A percentile compares a stretch with the other conserved stretches of the same genome.
phyloP scores from a whole-genome alignment of 2,329 filamentous ascomycete genomes.

The Akanthomyces lecanii region DNA sequence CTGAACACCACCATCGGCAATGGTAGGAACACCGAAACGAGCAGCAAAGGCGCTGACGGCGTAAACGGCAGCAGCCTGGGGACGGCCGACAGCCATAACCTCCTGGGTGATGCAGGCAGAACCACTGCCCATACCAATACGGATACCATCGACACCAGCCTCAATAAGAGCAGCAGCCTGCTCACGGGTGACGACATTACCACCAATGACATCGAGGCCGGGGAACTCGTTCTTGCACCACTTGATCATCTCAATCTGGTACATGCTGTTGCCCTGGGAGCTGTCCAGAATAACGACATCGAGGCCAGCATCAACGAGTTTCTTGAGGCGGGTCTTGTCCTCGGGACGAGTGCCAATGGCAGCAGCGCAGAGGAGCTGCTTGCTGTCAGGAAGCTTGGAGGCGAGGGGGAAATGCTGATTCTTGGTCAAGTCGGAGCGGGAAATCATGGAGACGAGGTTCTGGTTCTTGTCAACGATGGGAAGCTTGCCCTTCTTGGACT shows the following conservation, averaged over 20 bases:
- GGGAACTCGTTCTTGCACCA: slow-evolving; percentile 88
- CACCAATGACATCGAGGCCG: slow-evolving; percentile 87
- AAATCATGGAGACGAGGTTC: slow-evolving; percentile 89
- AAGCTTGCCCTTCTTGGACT: slow-evolving; percentile 98
- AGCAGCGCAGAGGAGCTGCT: slow-evolving; percentile 93
- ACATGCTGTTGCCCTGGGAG: slow-evolving; percentile 97
- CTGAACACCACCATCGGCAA: slow-evolving; percentile 95
- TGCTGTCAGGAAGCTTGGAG: slow-evolving; percentile 93
- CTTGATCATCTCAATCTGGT: slow-evolving; percentile 97
- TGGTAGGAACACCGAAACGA: slow-evolving; percentile 93
- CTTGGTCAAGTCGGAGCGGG: slow-evolving; percentile 94
- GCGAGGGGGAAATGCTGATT: slow-evolving; percentile 96
- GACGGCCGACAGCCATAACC: slow-evolving; percentile 97
- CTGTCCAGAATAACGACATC: slow-evolving; percentile 95
- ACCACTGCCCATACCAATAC: slow-evolving; percentile 98
- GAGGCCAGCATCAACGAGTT: slow-evolving; percentile 88
- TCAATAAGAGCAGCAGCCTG: slow-evolving; percentile 90
- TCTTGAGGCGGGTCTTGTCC: slow-evolving; percentile 80
- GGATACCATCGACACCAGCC: slow-evolving; percentile 90
- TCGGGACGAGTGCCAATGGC: slow-evolving; percentile 93
- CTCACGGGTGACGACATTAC: slow-evolving; percentile 96
- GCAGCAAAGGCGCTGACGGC: slow-evolving; percentile 85
- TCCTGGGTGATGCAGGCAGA: slow-evolving; percentile 99
- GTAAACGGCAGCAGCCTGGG: slow-evolving; percentile 90
- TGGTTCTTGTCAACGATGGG: slow-evolving; percentile 81